Base-by-base conservation (phyloP, 148 eudicot genomes). In the Vaccinium myrtillus region DNA sequence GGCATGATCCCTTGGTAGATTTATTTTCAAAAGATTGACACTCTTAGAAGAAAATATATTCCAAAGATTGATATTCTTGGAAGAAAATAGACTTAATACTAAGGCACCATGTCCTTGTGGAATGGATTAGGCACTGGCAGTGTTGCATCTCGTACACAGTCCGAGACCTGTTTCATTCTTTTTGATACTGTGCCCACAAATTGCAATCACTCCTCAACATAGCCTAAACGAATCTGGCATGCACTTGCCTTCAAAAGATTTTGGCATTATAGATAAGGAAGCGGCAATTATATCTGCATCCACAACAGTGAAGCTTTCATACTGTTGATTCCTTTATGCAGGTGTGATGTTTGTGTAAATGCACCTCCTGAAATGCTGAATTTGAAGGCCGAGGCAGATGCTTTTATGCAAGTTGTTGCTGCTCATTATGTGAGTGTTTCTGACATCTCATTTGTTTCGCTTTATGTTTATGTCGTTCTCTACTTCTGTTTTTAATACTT, bases 291-390 rank as follows among this genome's bases (percentile, higher is more conserved):
- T 18, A 18, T 32, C 61, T 84, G 25, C 55, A 30, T 32, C 75
- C 46, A 56, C 19, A 6, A 3, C 10, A 9, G 32, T 69, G 74
- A 78, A 83, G 63, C 9, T 63, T 48, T 49, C 8, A 1, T 50
- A 16, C 65, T 73, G 30, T 16, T 46, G 46, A n/a, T 75, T 85
- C 50, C 56, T 67, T 67, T 23, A 8, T 75, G 81, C 84, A 91
- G 92, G 74, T 96, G 98, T 89, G 98, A 96, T 83, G 86, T 92
- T 25, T 96, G 98, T 79, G 79, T 80, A 11, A 91, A 91, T 83
- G 98, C 94, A 39, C 94, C 97, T 58, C 97, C 99, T 65, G 90
- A 91, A 86, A 30, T 87, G 83, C 90, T 91, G 85, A 87, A 94
- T 88, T 63, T 96, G 83, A 91, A 83, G 83, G 91, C 87, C 30